These are phyloP conservation scores for Dentipellis fragilis DNA, from an alignment of 768 basidiomycete species.

Conservation along the genomic window DNA sequence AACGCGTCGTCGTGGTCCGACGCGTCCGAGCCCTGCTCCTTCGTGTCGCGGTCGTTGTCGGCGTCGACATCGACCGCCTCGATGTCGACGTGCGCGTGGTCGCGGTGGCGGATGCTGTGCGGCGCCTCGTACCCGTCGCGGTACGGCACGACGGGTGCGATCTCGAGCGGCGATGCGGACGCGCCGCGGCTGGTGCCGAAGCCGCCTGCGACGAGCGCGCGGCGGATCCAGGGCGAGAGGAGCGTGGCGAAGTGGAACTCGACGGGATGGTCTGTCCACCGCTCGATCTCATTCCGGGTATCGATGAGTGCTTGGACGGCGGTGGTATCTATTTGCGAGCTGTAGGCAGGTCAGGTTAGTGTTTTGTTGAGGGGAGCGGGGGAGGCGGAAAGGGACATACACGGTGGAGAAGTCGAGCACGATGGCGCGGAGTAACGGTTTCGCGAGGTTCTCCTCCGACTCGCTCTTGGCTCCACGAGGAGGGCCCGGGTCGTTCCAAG, in stretches of 20 bases:
- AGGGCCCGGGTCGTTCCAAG: slow-evolving; percentile 94
- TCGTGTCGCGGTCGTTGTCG: background rate
- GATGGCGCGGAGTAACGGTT: slow-evolving; percentile 71
- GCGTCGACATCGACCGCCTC: slow-evolving; percentile 3
- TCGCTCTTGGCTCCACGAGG: slow-evolving; percentile 31
- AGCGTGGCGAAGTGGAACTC: slow-evolving; percentile 95
- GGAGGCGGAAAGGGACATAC: slow-evolving; percentile 27
- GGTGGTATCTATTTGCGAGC: slow-evolving; percentile 86
- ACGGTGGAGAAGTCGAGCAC: slow-evolving; percentile 87
- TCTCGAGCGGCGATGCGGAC: slow-evolving; percentile 39
- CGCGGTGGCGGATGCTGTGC: slow-evolving; percentile 5
- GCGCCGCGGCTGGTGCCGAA: slow-evolving; percentile 65
- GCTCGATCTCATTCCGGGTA: slow-evolving; percentile 77
- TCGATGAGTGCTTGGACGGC: slow-evolving; percentile 88
- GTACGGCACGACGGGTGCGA: slow-evolving; percentile 72
- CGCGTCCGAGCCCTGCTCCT: background rate
- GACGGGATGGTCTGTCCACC: slow-evolving; percentile 69
- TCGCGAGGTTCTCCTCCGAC: slow-evolving; percentile 42
- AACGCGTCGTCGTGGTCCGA: background rate
- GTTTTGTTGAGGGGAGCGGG: background rate
- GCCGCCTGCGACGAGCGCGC: slow-evolving; percentile 81
- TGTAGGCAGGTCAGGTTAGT: slow-evolving; percentile 19
- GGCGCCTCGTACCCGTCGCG: slow-evolving; percentile 29
- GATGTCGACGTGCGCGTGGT: slow-evolving; percentile 8
- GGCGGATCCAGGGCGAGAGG: slow-evolving; percentile 88